Evolutionary conservation across 2,329 filamentous ascomycete genomes (phyloP), one percentile per base, ranked within the genome.

Genomic region (Xylaria sp.): DNA sequence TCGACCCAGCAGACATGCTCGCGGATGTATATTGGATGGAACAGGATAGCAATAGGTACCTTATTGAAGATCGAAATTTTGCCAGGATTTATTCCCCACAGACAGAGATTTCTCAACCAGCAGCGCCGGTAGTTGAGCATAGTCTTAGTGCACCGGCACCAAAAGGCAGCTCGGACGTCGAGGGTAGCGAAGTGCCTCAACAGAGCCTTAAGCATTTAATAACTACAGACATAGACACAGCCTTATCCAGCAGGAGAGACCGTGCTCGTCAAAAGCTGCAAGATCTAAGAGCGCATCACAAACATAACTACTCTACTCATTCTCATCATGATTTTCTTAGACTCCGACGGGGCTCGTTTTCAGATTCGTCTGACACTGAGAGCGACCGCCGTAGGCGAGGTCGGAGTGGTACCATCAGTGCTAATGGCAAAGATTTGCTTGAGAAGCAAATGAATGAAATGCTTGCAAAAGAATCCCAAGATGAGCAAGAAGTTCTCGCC

Each of bases 1-100:
- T 94, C 17, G 87, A 90, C 46, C 92, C 94, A 0, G 89, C 91
- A 59, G 94, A 98, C 74, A 84, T 97, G 75, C 80, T 98, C 49
- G 94, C 94, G 4, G 95, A 99, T 78, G 84, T 90, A 1, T 92
- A 94, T 72, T 99, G 95, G 95, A 79, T 96, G 21, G 92, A 97
- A 74, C 88, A 94, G 71, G 87, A 85, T 33, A 82, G 89, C 61
- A 93, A 97, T 76, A 96, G 94, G 74, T 84, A 83, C 55, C 81
- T 93, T 28, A 89, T 97, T 43, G 91, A 96, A 73, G 91, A 97
- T 75, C 87, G 88, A 14, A 82, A 92, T 70, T 92, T 92, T 72
- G 84, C 86, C 50, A 89, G 85, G 60, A 86, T 97, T 14, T 96
- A 91, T 65, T 82, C 86, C 38, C 65, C 40, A 9, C 71, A 68